These are phyloP conservation scores for Chalaropsis ovoidea DNA, from an alignment of 2,329 filamentous ascomycete species.

Conservation along the genomic window DNA sequence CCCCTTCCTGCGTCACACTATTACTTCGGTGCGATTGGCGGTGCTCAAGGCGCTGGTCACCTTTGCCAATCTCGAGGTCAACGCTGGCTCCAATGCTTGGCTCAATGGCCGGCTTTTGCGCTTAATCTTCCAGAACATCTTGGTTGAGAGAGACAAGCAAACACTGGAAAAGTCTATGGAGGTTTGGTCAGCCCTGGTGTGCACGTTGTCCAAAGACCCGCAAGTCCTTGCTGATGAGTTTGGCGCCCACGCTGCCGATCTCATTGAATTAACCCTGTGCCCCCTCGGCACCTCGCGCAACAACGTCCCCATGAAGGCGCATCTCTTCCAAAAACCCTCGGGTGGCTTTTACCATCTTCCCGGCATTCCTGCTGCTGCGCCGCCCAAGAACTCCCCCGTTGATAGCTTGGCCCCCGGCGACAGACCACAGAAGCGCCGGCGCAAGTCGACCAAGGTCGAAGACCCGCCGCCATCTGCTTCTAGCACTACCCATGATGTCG, in stretches of 20 bases:
- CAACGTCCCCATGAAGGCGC: slow-evolving; percentile 82
- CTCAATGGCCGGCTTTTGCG: slow-evolving; percentile 80
- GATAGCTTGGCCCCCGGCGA: slow-evolving; percentile 46
- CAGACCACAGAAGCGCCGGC: slow-evolving; percentile 61
- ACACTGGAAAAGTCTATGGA: slow-evolving; percentile 76
- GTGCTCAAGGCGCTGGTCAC: slow-evolving; percentile 88
- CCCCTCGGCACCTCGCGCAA: slow-evolving; percentile 87
- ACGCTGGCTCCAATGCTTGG: slow-evolving; percentile 59
- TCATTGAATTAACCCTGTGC: slow-evolving; percentile 75
- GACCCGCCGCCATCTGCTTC: slow-evolving; percentile 45
- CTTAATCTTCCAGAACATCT: slow-evolving; percentile 85
- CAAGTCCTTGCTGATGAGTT: slow-evolving; percentile 63
- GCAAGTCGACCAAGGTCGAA: slow-evolving; percentile 75
- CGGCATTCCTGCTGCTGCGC: slow-evolving; percentile 23
- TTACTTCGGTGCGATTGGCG: slow-evolving; percentile 86
- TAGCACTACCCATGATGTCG: slow-evolving; percentile 81
- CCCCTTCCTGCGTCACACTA: slow-evolving; percentile 92
- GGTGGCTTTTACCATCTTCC: slow-evolving; percentile 64
- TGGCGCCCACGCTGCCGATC: slow-evolving; percentile 61
- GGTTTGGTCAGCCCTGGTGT: slow-evolving; percentile 72
- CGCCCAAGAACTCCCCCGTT: slow-evolving; percentile 32
- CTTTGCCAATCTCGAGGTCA: slow-evolving; percentile 77
- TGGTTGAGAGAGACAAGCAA: slow-evolving; percentile 80
- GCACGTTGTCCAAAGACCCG: slow-evolving; percentile 54
- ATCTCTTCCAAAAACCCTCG: slow-evolving; percentile 85